phyloP scores from a whole-genome alignment of 176 grass and related monocot species.

The Paspalum notatum region DNA sequence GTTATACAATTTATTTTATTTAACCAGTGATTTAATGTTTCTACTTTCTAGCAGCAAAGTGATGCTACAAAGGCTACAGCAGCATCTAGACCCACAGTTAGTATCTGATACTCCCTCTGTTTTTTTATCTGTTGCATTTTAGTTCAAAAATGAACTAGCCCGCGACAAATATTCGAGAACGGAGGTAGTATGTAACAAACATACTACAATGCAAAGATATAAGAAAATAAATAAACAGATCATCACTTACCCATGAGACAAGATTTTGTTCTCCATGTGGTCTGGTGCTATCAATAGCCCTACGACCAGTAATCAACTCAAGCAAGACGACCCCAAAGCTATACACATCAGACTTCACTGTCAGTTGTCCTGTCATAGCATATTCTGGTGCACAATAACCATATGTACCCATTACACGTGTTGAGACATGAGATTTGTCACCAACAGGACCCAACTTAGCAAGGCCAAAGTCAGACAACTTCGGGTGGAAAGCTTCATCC shows the following conservation, averaged over 20 bases:
- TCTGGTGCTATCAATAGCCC: slow-evolving; percentile 70
- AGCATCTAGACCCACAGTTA: background rate
- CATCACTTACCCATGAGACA: slow-evolving; percentile 79
- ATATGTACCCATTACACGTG: slow-evolving; percentile 89
- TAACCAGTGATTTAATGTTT: background rate
- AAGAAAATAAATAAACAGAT: slow-evolving; percentile 6
- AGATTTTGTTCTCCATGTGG: slow-evolving; percentile 87
- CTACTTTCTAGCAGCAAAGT: background rate
- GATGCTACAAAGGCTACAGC: background rate
- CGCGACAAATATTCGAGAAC: too few species aligned
- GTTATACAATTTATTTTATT: background rate
- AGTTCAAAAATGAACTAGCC: too few species aligned
- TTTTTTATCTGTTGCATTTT: too few species aligned
- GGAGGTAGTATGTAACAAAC: too few species aligned
- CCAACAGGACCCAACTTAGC: slow-evolving; percentile 86
- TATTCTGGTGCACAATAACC: slow-evolving; percentile 90
- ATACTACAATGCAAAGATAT: background rate
- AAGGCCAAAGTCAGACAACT: slow-evolving; percentile 86
- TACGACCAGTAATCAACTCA: slow-evolving; percentile 86
- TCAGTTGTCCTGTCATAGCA: slow-evolving; percentile 85
- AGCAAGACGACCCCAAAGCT: slow-evolving; percentile 87
- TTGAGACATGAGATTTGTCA: slow-evolving; percentile 88
- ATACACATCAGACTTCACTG: slow-evolving; percentile 81
- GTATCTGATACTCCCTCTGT: too few species aligned
- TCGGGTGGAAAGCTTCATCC: slow-evolving; percentile 73